Evolutionary conservation across 495 filamentous ascomycete species (phyloP), one percentile per base, ranked within the genome.

Genomic region (Aspergillus funiculosus): DNA sequence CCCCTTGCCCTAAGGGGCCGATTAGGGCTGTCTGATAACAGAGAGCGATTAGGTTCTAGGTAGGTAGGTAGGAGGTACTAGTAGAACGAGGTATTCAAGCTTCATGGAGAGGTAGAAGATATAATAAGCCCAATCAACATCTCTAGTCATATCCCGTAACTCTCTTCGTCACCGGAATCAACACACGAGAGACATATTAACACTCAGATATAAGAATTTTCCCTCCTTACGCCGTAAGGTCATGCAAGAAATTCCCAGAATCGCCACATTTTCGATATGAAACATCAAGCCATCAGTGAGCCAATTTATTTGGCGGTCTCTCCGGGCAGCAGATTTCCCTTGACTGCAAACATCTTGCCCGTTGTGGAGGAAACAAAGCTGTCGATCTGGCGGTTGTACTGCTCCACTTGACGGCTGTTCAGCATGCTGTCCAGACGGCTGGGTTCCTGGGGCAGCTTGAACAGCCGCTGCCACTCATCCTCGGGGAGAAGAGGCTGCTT

Each of bases 321-420:
- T 29, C 66, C 66, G 18, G 74, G 74, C 57, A 78, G 53, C 36
- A 78, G 57, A 55, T 76, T 78, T 19, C 87, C 87, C 73, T 90
- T 83, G 36, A 94, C 89, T 15, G 88, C 92, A 65, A 98, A 97
- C 94, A 98, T 96, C 83, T 97, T 98, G 20, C 87, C 79, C 40
- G 83, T 92, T 43, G 92, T 84, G 38, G 75, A 81, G 22, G 91
- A 89, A 32, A 89, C 86, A 61, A 97, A 98, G n/a, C 85, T 87
- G 73, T 98, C 92, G 39, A 97, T 82, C 73, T 96, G 91, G 71
- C 88, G 84, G 48, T 89, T 86, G 71, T 97, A 98, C 75, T 97
- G 94, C 66, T 98, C 92, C 19, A 97, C 90, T 69, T 98, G 92
- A 59, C 87, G 78, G 41, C 85, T 87, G 61, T 95, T 95, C 58